Evolutionary conservation across 768 basidiomycete species (phyloP).

Genomic region (Xerocomus brunneocitrinus): DNA sequence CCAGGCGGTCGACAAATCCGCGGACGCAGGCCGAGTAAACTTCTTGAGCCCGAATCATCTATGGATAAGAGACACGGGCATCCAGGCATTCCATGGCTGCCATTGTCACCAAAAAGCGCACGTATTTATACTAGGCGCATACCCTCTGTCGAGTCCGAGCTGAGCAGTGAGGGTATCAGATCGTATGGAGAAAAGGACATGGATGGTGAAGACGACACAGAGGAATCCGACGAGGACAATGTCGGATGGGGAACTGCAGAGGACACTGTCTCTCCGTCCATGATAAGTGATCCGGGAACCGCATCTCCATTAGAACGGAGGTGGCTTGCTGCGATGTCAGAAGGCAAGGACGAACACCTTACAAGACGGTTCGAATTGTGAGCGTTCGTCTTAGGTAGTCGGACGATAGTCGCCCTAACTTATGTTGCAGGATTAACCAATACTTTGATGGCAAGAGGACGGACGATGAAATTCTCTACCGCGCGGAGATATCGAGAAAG

Average conservation of each 20-base stretch:
- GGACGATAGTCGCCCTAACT: neutral
- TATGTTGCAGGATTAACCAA: constrained; percentile 65
- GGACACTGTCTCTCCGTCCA: constrained; percentile 48
- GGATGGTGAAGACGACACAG: constrained; percentile 29
- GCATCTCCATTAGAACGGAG: constrained; percentile 74
- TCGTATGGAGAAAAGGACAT: constrained; percentile 30
- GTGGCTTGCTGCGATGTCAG: constrained; percentile 90
- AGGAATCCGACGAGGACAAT: constrained; percentile 44
- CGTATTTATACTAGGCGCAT: constrained; percentile 42
- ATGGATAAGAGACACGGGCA: constrained; percentile 12
- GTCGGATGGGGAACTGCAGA: constrained; percentile 48
- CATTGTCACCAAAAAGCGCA: constrained; percentile 52
- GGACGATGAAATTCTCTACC: constrained; percentile 90
- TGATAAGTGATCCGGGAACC: constrained; percentile 79
- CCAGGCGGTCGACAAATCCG: constrained; percentile 12
- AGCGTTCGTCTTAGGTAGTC: constrained; percentile 24
- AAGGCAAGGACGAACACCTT: constrained; percentile 67
- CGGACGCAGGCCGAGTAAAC: constrained; percentile 18
- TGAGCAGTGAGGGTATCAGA: constrained; percentile 37
- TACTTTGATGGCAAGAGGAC: constrained; percentile 92
- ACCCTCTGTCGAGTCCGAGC: constrained; percentile 44
- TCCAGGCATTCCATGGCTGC: constrained; percentile 42
- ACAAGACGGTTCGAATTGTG: constrained; percentile 76
- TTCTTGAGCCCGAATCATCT: constrained; percentile 18
- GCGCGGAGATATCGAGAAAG: constrained; percentile 78